Percentiles rank a stretch among this genome's conserved stretches.
These are phyloP conservation scores for Paecilomyces formosus DNA, from an alignment of 2,329 filamentous ascomycete genomes.

Conservation along the genomic window DNA sequence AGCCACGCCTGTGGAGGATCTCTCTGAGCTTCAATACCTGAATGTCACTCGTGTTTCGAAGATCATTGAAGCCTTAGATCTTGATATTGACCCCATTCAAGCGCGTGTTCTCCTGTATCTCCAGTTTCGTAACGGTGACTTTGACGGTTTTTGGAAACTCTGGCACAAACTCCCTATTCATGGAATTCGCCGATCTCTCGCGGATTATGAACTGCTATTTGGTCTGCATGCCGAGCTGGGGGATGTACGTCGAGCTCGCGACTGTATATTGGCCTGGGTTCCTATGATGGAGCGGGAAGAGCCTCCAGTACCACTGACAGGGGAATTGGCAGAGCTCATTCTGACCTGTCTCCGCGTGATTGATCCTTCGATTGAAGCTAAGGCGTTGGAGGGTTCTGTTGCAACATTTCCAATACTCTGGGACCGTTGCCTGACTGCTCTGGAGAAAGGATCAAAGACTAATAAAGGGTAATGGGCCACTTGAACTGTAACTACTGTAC, in stretches of 20 bases:
- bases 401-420: constrained; percentile 1
- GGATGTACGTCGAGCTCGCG: constrained; percentile 37
- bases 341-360: constrained; percentile 49
- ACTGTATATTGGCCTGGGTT: constrained; percentile 47
- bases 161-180: constrained; percentile 52
- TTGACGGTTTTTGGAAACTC: constrained; percentile 53
- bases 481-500: too few relatives aligned
- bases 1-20: not conserved
- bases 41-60: constrained; percentile 16
- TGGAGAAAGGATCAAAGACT: constrained; percentile 7
- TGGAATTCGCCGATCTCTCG: constrained; percentile 40
- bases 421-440: constrained; percentile 8
- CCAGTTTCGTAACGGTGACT: constrained; percentile 39
- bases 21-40: not conserved
- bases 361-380: constrained; percentile 43
- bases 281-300: constrained; percentile 53
- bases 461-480: not conserved
- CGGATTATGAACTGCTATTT: constrained; percentile 52
- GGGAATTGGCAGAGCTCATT: constrained; percentile 42
- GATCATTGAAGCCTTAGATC: constrained; percentile 19
- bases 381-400: constrained; percentile 11
- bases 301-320: constrained; percentile 40
- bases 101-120: constrained; percentile 24
- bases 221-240: constrained; percentile 38
- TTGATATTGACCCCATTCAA: constrained; percentile 20